Conservation (phyloP, 345 rosid species). For the Durio zibethinus region DNA sequence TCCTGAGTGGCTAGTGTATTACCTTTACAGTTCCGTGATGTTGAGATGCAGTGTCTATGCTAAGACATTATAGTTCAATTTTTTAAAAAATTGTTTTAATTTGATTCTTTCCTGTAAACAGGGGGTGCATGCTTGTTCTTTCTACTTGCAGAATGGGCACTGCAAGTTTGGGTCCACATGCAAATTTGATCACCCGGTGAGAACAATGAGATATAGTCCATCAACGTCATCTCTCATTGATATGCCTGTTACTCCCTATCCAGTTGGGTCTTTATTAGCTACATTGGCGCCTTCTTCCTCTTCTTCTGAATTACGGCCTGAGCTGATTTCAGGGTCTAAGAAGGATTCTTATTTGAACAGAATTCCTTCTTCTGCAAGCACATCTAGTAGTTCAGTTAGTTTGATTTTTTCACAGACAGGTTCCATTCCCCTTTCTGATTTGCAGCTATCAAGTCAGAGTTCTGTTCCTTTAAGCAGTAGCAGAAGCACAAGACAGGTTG, state of each 20-base stretch:
- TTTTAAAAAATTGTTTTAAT: not conserved
- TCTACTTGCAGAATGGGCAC: conserved; percentile 47
- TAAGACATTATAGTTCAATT: not conserved
- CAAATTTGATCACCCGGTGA: conserved; percentile 69
- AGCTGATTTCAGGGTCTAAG: conserved; percentile 44
- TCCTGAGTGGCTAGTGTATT: not conserved
- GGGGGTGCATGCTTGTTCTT: conserved; percentile 51
- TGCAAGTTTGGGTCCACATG: conserved; percentile 58
- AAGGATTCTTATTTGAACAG: conserved; percentile 46
- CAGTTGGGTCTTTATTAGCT: conserved; percentile 54
- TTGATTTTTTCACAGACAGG: conserved; percentile 56
- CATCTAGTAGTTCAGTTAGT: conserved; percentile 48
- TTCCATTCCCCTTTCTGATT: conserved; percentile 55
- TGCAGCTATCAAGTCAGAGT: conserved; percentile 65
- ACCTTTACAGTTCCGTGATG: not conserved
- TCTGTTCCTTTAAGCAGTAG: conserved; percentile 63
- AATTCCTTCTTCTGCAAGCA: conserved; percentile 46
- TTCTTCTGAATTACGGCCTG: conserved; percentile 51
- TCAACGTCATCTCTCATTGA: conserved; percentile 71
- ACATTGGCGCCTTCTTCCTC: conserved; percentile 55
- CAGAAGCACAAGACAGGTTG: conserved; percentile 65
- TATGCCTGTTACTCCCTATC: conserved; percentile 66
- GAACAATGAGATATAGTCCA: conserved; percentile 58
- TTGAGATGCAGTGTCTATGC: not conserved
- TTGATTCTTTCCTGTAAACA: conserved; percentile 16